A percentile compares a stretch with the other conserved stretches of the same genome.
These are phyloP conservation scores for Yamagishiella unicocca DNA, from an alignment of 139 green algal genomes.

Conservation along the genomic window DNA sequence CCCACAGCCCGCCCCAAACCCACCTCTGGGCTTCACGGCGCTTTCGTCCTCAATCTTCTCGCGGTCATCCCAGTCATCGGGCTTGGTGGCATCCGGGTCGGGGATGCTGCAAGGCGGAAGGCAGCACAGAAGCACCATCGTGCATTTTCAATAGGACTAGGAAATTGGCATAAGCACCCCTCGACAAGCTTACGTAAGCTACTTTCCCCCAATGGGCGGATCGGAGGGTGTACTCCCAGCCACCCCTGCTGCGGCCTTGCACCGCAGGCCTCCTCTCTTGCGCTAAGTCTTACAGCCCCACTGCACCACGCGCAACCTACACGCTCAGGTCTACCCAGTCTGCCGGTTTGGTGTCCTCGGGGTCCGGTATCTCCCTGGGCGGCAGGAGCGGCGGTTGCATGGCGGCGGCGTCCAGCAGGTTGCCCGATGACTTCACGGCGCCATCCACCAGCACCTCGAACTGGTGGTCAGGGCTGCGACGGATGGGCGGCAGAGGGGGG, in stretches of 20 bases:
- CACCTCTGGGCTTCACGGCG: conserved; percentile 76
- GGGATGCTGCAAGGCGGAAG: conserved; percentile 82
- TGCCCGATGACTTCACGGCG: conserved; percentile 62
- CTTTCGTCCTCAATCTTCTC: conserved; percentile 81
- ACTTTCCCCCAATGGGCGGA: too few relatives aligned
- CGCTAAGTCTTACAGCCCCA: too few relatives aligned
- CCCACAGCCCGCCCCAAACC: not conserved
- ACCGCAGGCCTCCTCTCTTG: too few relatives aligned
- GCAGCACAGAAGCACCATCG: too few relatives aligned
- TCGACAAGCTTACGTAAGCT: too few relatives aligned
- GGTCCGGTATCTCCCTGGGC: conserved; percentile 86
- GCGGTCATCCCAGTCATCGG: conserved; percentile 93
- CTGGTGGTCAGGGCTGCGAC: not conserved
- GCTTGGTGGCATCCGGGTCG: conserved; percentile 88
- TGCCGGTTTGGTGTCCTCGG: conserved; percentile 86
- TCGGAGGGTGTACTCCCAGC: too few relatives aligned
- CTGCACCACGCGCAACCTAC: conserved; percentile 56
- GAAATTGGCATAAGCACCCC: too few relatives aligned
- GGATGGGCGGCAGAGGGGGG: not conserved
- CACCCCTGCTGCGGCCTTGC: too few relatives aligned
- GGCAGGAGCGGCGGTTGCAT: conserved; percentile 83
- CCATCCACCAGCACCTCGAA: conserved; percentile 1
- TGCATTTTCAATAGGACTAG: too few relatives aligned
- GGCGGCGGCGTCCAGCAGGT: conserved; percentile 78
- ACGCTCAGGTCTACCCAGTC: conserved; percentile 83